Evolutionary conservation across 805 yeast genomes (phyloP).

Genomic region (Grigorovia jiainica): DNA sequence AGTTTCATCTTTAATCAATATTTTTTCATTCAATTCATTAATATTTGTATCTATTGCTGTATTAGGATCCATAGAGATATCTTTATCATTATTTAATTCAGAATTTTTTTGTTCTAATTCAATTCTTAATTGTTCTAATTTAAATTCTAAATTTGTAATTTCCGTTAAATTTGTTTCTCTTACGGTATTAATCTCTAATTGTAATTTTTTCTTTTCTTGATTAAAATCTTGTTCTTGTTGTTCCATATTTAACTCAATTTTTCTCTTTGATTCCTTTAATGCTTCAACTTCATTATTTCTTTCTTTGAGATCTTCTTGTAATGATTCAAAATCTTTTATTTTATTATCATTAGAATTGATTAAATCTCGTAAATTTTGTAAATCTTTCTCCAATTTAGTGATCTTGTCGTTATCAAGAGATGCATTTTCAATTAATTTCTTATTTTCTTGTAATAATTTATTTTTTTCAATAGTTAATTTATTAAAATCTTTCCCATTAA

Average conservation of each 20-base stretch:
- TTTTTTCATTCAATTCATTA: not conserved
- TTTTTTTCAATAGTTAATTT: slow-evolving; percentile 7
- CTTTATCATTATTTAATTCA: slow-evolving; percentile 7
- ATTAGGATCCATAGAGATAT: not conserved
- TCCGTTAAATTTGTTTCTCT: slow-evolving; percentile 34
- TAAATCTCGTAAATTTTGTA: slow-evolving; percentile 17
- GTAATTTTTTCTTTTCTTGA: slow-evolving; percentile 10
- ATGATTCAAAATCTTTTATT: slow-evolving; percentile 1
- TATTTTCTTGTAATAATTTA: slow-evolving; percentile 9
- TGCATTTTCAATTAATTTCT: not conserved
- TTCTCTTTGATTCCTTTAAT: slow-evolving; percentile 9
- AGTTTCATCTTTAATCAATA: not conserved
- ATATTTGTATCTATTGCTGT: not conserved
- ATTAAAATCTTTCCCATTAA: not conserved
- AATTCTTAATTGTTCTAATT: slow-evolving; percentile 58
- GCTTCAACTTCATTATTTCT: slow-evolving; percentile 8
- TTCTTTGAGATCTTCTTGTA: slow-evolving; percentile 8
- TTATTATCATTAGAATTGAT: slow-evolving; percentile 18
- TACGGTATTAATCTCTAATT: slow-evolving; percentile 15
- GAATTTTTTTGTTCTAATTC: slow-evolving; percentile 39
- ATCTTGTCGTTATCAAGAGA: slow-evolving; percentile 12
- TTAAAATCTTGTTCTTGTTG: not conserved
- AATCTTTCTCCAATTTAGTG: slow-evolving; percentile 17
- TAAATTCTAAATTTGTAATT: slow-evolving; percentile 51
- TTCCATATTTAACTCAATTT: slow-evolving; percentile 6